Base-by-base conservation (phyloP, 805 yeast species). In the Kurtzmaniella fragi region DNA sequence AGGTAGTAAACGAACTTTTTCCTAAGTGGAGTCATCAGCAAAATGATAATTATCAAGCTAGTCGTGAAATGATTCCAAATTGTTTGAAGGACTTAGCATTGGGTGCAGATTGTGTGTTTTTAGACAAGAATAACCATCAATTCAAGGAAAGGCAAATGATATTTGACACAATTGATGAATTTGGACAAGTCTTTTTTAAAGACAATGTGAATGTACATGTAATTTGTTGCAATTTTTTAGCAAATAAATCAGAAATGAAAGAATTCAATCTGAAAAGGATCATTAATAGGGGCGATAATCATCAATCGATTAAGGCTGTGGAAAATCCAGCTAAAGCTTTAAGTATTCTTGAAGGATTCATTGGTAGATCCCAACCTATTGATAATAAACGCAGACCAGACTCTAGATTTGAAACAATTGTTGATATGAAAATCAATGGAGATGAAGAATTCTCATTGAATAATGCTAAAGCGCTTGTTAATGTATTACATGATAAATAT, bases 51-150 rank as follows among this genome's bases (percentile, higher is more conserved):
- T 67, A 85, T 15, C 64, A 67, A 5, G 68, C 72, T n/a, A 74
- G 71, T 41, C 57, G 69, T 12, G 67, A 70, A 46, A 62, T 83
- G 33, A 75, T 79, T 17, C 70, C 65, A 13, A 56, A 57, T 20
- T 71, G 80, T 2, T 49, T 80, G 15, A 63, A 41, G 25, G 52
- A 43, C 14, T 49, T 64, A 26, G 48, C 35, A 15, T 37, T 23
- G 10, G 62, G 63, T 5, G 46, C 56, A 15, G 65, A 64, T 10
- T 80, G 78, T 23, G 87, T 87, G 1, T 62, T 88, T 35, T 68
- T 84, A 10, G 99, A 93, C 54, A 73, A 95, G 50, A 91, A 91
- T 59, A 90, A 93, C 55, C 91, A 85, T 56, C 76, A 75, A 52
- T 62, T 48, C 17, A 62, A 78, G 33, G 97, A 91, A 60, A 71